Percentiles rank a stretch among this genome's conserved stretches.
These are phyloP conservation scores for Neonectria faginata DNA, from an alignment of 2,329 filamentous ascomycete species.

Conservation along the genomic window DNA sequence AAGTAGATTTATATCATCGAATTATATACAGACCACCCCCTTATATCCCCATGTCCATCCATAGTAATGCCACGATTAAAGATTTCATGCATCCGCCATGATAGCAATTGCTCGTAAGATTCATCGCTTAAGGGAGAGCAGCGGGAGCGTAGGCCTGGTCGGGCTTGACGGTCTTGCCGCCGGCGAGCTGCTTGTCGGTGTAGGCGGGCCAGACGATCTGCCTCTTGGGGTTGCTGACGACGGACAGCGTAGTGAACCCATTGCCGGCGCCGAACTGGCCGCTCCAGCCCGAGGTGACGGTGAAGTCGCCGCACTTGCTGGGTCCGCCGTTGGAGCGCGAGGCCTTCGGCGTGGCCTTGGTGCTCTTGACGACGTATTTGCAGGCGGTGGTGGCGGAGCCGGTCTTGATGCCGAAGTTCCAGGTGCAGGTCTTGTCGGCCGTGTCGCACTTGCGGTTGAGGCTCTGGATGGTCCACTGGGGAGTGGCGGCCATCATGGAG, in stretches of 20 bases:
- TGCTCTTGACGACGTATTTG: slow-evolving; percentile 48
- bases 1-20: slow-evolving; percentile 4
- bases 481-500: slow-evolving; percentile 55
- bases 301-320: slow-evolving; percentile 61
- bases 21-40: slow-evolving; percentile 8
- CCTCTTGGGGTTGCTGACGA: slow-evolving; percentile 57
- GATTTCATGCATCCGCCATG: not conserved
- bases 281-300: slow-evolving; percentile 66
- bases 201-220: slow-evolving; percentile 66
- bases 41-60: not conserved
- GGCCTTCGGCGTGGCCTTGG: slow-evolving; percentile 50
- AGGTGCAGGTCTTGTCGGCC: slow-evolving; percentile 56
- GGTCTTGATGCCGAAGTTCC: slow-evolving; percentile 58
- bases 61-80: not conserved
- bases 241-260: slow-evolving; percentile 66
- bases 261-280: slow-evolving; percentile 64
- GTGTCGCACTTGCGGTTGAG: slow-evolving; percentile 56
- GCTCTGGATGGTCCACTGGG: slow-evolving; percentile 57
- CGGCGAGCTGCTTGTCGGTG: slow-evolving; percentile 62
- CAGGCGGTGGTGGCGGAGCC: slow-evolving; percentile 52
- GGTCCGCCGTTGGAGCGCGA: slow-evolving; percentile 54
- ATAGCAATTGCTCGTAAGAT: too few relatives aligned
- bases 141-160: slow-evolving; percentile 60
- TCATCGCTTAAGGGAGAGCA: slow-evolving; percentile 36
- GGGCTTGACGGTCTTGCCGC: slow-evolving; percentile 59